A percentile compares a stretch with the other conserved stretches of the same genome.
phyloP scores from a whole-genome alignment of 495 filamentous ascomycete species.

The Podospora tetraspora region DNA sequence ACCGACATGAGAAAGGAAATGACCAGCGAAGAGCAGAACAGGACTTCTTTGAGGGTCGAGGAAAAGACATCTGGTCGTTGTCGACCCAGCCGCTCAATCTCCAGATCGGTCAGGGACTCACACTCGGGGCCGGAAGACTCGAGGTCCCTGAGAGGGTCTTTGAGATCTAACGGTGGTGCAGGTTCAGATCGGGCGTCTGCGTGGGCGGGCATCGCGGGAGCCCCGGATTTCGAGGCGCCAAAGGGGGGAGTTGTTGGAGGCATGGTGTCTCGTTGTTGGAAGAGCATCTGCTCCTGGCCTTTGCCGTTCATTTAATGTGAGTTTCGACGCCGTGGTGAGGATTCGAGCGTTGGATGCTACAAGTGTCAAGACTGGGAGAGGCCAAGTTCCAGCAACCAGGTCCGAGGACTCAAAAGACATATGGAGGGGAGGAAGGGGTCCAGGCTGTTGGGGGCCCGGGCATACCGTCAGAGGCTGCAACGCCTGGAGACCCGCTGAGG shows the following conservation, averaged over 20 bases:
- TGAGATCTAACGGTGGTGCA: not conserved
- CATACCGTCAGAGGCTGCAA: not conserved
- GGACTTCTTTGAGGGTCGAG: conserved; percentile 55
- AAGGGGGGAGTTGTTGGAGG: not conserved
- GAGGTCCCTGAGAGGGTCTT: not conserved
- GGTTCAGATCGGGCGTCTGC: not conserved
- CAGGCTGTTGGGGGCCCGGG: not conserved
- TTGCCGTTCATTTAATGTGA: not conserved
- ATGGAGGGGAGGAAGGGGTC: not conserved
- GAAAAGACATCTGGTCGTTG: conserved; percentile 64
- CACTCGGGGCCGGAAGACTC: conserved; percentile 3
- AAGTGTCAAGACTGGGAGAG: not conserved
- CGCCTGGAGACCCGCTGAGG: not conserved
- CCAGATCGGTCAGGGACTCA: conserved; percentile 9
- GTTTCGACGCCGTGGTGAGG: not conserved
- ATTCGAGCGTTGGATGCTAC: not conserved
- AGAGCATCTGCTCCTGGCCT: not conserved
- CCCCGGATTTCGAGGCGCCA: not conserved
- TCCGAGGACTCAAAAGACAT: not conserved
- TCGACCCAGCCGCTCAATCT: conserved; percentile 65
- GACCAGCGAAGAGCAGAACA: conserved; percentile 67
- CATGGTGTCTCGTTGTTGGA: not conserved
- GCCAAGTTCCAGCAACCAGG: not conserved
- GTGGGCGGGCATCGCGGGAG: not conserved
- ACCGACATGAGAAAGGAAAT: conserved; percentile 70